phyloP scores from a whole-genome alignment of 1,284 basidiomycete genomes.

The Ceratobasidium sp. region DNA sequence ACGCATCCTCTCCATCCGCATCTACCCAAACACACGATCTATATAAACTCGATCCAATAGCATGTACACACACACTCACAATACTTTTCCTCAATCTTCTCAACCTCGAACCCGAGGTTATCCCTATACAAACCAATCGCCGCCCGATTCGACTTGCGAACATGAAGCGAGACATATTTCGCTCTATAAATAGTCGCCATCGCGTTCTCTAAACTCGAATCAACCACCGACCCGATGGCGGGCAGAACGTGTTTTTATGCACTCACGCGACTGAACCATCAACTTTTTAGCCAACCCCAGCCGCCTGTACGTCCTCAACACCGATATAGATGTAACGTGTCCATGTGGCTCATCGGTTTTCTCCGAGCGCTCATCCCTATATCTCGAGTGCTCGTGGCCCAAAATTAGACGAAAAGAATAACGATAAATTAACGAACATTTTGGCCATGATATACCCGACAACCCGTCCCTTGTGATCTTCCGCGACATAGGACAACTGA shows the following conservation, averaged over 20 bases:
- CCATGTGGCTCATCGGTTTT: constrained; percentile 72
- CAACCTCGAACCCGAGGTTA: constrained; percentile 80
- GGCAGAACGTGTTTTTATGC: background rate
- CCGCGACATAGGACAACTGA: constrained; percentile 93
- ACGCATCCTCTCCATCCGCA: constrained; percentile 92
- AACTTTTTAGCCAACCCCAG: constrained; percentile 86
- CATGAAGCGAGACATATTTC: constrained; percentile 80
- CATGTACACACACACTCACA: constrained; percentile 70
- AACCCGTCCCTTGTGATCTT: constrained; percentile 85
- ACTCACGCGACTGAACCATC: constrained; percentile 85
- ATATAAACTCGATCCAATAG: background rate
- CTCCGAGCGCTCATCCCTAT: constrained; percentile 73
- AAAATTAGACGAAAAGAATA: constrained; percentile 29
- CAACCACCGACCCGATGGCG: background rate
- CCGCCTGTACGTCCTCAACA: constrained; percentile 82
- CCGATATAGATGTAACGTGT: constrained; percentile 91
- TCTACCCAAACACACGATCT: constrained; percentile 57
- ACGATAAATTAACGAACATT: constrained; percentile 64
- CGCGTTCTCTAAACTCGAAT: constrained; percentile 23
- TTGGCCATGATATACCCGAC: constrained; percentile 96
- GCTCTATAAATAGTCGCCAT: constrained; percentile 84
- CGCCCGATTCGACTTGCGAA: constrained; percentile 85
- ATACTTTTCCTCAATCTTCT: constrained; percentile 80
- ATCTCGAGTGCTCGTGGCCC: constrained; percentile 36
- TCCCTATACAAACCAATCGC: constrained; percentile 84